Evolutionary conservation across 1,284 basidiomycete species (phyloP), one percentile per base, ranked within the genome.

Genomic region (Paramarasmius palmivorus): DNA sequence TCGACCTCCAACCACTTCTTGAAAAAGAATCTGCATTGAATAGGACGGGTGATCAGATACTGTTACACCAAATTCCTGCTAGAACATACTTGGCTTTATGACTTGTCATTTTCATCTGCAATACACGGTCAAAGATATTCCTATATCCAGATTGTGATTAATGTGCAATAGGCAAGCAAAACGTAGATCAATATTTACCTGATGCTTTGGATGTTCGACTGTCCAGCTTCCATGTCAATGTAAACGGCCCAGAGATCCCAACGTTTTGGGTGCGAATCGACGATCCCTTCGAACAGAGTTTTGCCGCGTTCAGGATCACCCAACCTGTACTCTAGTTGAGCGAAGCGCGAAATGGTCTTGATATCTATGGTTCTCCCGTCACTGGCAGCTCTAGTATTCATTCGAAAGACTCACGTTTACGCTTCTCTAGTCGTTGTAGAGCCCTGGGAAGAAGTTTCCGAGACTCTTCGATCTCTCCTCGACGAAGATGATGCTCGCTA

Each of bases 1-100:
- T 99, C 97, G 42, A 98, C 73, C 55, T 88, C 87, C 37, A 99
- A 78, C 93, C 96, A 98, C 72, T 98, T 98, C 72, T 99, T 99
- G 82, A 98, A 97, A 69, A 96, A 88, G 37, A 87, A 84, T 72
- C 90, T 91, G 56, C 10, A 52, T 44, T 9, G 7, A 53, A 53
- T 46, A 46, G 45, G 39, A 39, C 8, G 15, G 15, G 15, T 41
- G 19, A 35, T 17, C 10, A 17, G 35, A 10, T n/a, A n/a, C n/a
- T n/a, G n/a, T n/a, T n/a, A 19, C 14, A 39, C 10, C 25, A 23
- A 14, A n/a, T 41, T 38, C 10, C 10, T 7, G 50, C 32, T 10
- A 26, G 41, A 26, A 69, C 83, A 61, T 68, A 93, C 91, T 96
- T 96, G 51, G 93, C 93, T 74, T 96, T 95, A 69, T 97, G 95